These are phyloP conservation scores for Syzygium syzygioides DNA, from an alignment of 441 rosid species.

Conservation along the genomic window DNA sequence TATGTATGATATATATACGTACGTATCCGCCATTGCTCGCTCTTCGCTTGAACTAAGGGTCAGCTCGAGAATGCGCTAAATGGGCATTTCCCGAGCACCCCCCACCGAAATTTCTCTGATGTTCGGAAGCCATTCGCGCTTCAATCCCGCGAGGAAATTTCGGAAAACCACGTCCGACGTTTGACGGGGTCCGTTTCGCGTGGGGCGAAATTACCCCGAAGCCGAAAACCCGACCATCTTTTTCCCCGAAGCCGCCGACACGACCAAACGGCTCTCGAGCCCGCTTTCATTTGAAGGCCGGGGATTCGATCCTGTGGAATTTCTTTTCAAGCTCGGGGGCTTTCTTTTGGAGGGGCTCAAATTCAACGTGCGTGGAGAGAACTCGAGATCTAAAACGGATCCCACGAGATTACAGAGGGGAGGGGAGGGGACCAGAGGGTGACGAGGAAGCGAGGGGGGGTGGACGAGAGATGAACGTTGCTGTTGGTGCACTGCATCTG, in stretches of 20 bases:
- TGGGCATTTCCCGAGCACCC: not conserved
- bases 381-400: no score
- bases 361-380: no score
- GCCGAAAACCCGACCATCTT: not conserved
- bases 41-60: not conserved
- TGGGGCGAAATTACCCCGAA: not conserved
- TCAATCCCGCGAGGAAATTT: not conserved
- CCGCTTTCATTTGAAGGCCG: no score
- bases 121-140: accelerated
- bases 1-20: no score
- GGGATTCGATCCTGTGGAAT: no score
- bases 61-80: accelerated
- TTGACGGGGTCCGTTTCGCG: accelerated
- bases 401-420: not conserved
- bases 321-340: no score
- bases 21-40: not conserved
- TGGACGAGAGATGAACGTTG: not conserved
- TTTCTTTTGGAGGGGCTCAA: no score
- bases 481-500: not conserved
- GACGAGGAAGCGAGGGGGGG: not conserved
- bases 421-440: not conserved
- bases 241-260: no score
- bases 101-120: accelerated
- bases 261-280: no score
- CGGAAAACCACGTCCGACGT: not conserved